Evolutionary conservation across 2,329 filamentous ascomycete genomes (phyloP).

Genomic region (Beauveria asiatica): DNA sequence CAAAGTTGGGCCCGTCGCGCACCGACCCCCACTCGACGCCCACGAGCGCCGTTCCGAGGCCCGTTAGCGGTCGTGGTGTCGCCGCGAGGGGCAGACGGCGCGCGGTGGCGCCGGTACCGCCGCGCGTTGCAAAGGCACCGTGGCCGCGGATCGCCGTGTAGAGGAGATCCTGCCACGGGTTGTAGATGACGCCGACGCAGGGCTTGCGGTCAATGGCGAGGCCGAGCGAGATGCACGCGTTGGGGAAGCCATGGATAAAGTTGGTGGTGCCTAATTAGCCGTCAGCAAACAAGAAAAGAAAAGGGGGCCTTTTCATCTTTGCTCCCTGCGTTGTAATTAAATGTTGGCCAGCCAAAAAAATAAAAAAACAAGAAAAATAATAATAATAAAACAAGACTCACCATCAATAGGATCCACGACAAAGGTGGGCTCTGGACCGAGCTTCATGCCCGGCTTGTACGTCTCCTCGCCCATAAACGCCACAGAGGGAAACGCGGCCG

Average conservation of each 20-base stretch:
- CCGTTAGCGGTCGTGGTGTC: constrained; percentile 46
- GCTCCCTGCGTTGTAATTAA: too few species aligned
- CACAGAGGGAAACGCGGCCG: constrained; percentile 43
- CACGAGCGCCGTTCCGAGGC: constrained; percentile 56
- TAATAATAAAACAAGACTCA: background rate
- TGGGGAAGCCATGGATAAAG: constrained; percentile 69
- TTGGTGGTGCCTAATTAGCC: constrained; percentile 50
- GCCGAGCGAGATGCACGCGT: constrained; percentile 69
- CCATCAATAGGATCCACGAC: constrained; percentile 78
- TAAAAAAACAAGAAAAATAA: too few species aligned
- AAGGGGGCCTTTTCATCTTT: background rate
- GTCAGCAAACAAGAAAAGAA: background rate
- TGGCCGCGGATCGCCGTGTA: constrained; percentile 60
- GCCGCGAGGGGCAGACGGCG: constrained; percentile 32
- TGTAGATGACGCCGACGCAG: constrained; percentile 68
- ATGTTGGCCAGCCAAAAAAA: background rate
- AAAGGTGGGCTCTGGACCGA: constrained; percentile 64
- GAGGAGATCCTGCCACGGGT: constrained; percentile 62
- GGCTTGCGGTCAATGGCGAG: constrained; percentile 55
- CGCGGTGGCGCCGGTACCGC: constrained; percentile 19
- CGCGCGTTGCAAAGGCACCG: constrained; percentile 53
- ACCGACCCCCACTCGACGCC: constrained; percentile 67
- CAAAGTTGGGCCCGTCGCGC: constrained; percentile 61
- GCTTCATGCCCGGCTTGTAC: constrained; percentile 54
- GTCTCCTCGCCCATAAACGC: constrained; percentile 71